Base-by-base conservation (phyloP, 495 filamentous ascomycete species). In the Aspergillus ellipticus region DNA sequence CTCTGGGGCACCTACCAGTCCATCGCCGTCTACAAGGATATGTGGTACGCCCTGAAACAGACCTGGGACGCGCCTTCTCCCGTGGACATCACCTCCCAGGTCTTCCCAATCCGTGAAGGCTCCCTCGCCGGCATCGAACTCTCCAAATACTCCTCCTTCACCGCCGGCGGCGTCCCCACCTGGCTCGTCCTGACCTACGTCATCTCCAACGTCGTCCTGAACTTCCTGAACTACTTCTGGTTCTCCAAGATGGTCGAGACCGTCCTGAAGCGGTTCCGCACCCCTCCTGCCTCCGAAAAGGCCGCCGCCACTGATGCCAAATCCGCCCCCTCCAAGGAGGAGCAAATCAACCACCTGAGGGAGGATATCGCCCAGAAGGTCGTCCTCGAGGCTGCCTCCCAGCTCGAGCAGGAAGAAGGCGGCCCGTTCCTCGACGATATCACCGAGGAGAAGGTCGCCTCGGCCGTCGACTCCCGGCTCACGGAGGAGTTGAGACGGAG, bases 221-320 rank as follows among this genome's bases (percentile, higher is more conserved):
- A 96, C 72, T 76, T 81, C 48, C 75, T 98, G 45, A 98, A 98
- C 72, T 92, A 91, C 69, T 92, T 85, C 75, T 98, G 94, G 94
- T 97, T 96, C 71, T 85, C 85, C 55, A 94, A 93, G 80, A 98
- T 98, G 94, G 89, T 98, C 56, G 82, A 89, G 59, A 90, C 94
- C 21, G 86, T 98, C 15, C 75, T 86, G 57, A 95, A 94, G 78
- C 80, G 94, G 20, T 98, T 98, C 70, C 81, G 86, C n/a, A 52
- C 54, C 7, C 70, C 71, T 0, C 55, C 57, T 29, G 57, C 63
- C 24, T 15, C 45, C 11, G 42, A 54, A 53, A 60, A 66, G 58
- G 42, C 47, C 28, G 45, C 61, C 56, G 42, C 47, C 28, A 42
- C 61, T 48, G 50, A 24, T 2, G 31, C 24, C 31, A 58, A 54